Conservation (phyloP, 148 eudicot species). For the Pharnaceum exiguum region DNA sequence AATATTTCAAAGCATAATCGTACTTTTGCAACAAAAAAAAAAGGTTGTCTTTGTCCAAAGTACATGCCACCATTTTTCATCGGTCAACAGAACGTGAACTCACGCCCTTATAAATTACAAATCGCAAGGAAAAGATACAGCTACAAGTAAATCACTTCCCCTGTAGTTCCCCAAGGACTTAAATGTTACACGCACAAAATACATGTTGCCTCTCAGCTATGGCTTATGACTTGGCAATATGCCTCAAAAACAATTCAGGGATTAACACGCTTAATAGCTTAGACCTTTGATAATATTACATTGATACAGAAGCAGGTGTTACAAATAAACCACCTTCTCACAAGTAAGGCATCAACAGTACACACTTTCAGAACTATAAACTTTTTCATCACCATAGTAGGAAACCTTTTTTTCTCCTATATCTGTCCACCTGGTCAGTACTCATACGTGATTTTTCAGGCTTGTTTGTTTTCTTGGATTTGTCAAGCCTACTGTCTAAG, state of each 20-base stretch:
- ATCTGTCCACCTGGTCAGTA: constrained; percentile 69
- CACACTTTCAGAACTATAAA: neutral
- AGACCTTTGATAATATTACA: constrained; percentile 11
- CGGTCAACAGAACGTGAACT: neutral
- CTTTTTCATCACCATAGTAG: constrained; percentile 57
- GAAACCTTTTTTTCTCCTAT: constrained; percentile 59
- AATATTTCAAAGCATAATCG: too few relatives aligned
- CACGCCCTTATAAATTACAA: neutral
- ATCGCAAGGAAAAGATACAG: constrained; percentile 2
- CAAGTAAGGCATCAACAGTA: constrained; percentile 4
- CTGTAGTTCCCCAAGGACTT: neutral
- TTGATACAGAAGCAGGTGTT: constrained; percentile 23
- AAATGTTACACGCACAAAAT: constrained; percentile 15
- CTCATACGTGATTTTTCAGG: constrained; percentile 85
- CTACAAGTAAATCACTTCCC: neutral
- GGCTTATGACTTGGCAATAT: constrained; percentile 9
- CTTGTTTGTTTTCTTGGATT: constrained; percentile 64
- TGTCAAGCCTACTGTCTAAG: constrained; percentile 84
- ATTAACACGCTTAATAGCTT: constrained; percentile 19
- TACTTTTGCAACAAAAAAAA: too few relatives aligned
- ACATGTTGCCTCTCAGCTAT: constrained; percentile 4
- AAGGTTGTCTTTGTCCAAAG: too few relatives aligned
- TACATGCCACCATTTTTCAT: neutral
- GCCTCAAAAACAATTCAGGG: constrained; percentile 12
- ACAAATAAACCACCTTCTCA: constrained; percentile 15